Conservation (phyloP, 2,329 filamentous ascomycete genomes). For the Scedosporium minutisporum region DNA sequence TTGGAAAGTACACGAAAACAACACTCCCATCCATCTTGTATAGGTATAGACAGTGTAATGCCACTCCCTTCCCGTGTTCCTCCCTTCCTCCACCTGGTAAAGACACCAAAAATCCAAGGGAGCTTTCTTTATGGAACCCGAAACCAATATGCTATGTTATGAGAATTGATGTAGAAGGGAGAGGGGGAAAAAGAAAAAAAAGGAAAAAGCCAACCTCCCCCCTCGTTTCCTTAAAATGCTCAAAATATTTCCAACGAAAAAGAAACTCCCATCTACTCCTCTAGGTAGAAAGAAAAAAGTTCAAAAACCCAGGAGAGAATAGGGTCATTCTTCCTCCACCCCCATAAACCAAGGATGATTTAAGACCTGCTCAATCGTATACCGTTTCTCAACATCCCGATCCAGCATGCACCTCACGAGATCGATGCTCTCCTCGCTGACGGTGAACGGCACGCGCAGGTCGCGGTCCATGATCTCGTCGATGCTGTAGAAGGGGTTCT, state of each 20-base stretch:
- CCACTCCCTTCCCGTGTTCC: not conserved
- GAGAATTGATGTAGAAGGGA: not conserved
- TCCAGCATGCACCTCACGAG: constrained; percentile 87
- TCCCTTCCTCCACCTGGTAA: no score
- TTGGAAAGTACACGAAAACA: not conserved
- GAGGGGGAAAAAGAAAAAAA: not conserved
- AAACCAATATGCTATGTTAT: no score
- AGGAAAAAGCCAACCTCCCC: not conserved
- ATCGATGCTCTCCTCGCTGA: constrained; percentile 88
- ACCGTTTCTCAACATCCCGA: constrained; percentile 71
- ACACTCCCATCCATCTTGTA: not conserved
- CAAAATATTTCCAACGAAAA: not conserved
- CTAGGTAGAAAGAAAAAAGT: not conserved
- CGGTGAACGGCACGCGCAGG: constrained; percentile 75
- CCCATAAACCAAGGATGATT: constrained; percentile 70
- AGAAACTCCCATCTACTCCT: not conserved
- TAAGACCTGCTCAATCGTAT: constrained; percentile 80
- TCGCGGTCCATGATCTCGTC: constrained; percentile 99
- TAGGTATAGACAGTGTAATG: not conserved
- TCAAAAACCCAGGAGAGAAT: not conserved
- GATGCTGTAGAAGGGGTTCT: constrained; percentile 98
- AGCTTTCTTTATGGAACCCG: no score
- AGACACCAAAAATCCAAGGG: not conserved
- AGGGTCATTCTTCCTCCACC: constrained; percentile 5
- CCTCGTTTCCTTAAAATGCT: no score